These are phyloP conservation scores for Bifiguratus adelaidae DNA, from an alignment of 192 early-diverging fungal genomes.

Conservation along the genomic window DNA sequence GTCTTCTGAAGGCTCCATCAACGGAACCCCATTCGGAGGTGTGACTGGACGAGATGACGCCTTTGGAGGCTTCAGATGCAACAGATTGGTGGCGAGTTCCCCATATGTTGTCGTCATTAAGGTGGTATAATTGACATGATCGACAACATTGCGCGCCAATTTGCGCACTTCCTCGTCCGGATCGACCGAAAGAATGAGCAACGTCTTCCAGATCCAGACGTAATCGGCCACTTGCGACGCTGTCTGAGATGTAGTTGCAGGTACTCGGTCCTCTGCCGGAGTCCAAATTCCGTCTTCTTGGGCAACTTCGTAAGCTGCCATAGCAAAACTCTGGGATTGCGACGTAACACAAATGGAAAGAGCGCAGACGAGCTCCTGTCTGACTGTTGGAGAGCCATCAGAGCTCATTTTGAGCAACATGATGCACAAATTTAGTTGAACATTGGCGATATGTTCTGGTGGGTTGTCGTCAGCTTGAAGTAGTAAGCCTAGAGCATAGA, in stretches of 20 bases:
- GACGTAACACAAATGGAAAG: slow-evolving; percentile 68
- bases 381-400: slow-evolving; percentile 85
- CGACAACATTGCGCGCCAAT: slow-evolving; percentile 61
- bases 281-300: slow-evolving; percentile 18
- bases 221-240: slow-evolving; percentile 41
- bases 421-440: slow-evolving; percentile 66
- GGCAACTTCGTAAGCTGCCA: slow-evolving; percentile 44
- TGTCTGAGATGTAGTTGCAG: slow-evolving; percentile 14
- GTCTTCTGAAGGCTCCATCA: slow-evolving; percentile 3
- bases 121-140: slow-evolving; percentile 45
- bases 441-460: slow-evolving; percentile 55
- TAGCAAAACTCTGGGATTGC: slow-evolving; percentile 46
- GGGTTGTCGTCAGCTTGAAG: slow-evolving; percentile 57
- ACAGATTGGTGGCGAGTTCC: slow-evolving; percentile 13
- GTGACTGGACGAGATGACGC: neutral
- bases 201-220: slow-evolving; percentile 65
- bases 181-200: slow-evolving; percentile 75
- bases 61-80: neutral
- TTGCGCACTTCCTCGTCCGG: slow-evolving; percentile 67
- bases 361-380: slow-evolving; percentile 73
- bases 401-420: slow-evolving; percentile 49
- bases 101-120: slow-evolving; percentile 15
- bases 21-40: neutral
- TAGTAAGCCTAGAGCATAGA: slow-evolving; percentile 75
- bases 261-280: slow-evolving; percentile 3